Percentiles rank a stretch among this genome's conserved stretches.
Evolutionary conservation across 2,329 filamentous ascomycete species (phyloP).

Genomic region (Fusarium lyarnte): DNA sequence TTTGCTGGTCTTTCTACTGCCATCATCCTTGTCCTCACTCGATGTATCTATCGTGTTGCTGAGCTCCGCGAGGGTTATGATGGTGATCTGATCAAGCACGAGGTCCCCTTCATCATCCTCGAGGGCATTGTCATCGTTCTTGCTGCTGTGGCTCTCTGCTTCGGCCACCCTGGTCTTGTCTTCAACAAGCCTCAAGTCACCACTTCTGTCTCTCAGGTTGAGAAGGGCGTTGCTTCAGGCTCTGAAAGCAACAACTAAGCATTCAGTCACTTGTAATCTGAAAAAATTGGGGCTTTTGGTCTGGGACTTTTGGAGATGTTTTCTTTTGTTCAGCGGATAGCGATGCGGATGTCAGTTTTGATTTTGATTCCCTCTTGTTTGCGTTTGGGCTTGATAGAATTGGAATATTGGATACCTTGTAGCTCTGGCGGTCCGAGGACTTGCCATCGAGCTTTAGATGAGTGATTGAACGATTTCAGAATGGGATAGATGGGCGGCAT

Average conservation of each 20-base stretch:
- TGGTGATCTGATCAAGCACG: constrained; percentile 63
- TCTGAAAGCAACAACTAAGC: constrained; percentile 25
- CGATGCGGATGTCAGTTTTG: constrained; percentile 6
- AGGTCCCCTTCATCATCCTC: constrained; percentile 62
- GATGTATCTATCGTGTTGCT: constrained; percentile 71
- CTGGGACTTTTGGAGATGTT: not conserved
- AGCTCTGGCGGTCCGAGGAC: constrained; percentile 17
- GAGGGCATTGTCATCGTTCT: constrained; percentile 57
- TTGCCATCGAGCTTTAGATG: constrained; percentile 22
- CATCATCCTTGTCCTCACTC: constrained; percentile 67
- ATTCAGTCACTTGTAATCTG: not conserved
- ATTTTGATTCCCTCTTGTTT: constrained; percentile 10
- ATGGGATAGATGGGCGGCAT: constrained; percentile 4
- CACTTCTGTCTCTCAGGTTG: constrained; percentile 35
- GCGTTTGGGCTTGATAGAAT: constrained; percentile 14
- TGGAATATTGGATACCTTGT: constrained; percentile 21
- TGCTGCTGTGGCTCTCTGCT: constrained; percentile 50
- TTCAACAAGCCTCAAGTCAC: constrained; percentile 42
- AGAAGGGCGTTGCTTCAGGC: constrained; percentile 29
- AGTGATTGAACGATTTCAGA: not conserved
- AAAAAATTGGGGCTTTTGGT: not conserved
- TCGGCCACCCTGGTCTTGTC: constrained; percentile 55
- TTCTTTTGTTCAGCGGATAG: constrained; percentile 29
- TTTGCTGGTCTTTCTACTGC: constrained; percentile 62
- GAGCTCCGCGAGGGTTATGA: constrained; percentile 72